Percentiles rank a stretch among this genome's conserved stretches.
Conservation (phyloP, 2,329 filamentous ascomycete species). For the Malbranchea cinnamomea region DNA sequence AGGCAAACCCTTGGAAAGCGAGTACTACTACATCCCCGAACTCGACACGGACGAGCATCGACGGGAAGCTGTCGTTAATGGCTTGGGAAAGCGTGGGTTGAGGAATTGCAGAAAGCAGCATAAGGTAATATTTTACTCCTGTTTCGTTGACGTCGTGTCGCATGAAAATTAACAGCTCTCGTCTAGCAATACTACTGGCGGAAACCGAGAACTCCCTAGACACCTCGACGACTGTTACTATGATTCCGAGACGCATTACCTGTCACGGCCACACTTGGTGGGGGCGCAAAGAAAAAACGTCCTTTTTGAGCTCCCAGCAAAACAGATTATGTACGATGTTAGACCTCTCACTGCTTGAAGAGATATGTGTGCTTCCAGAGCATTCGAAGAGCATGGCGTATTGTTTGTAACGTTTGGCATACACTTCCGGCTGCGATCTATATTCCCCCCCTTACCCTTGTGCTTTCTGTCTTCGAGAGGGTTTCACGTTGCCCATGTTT, state of each 20-base stretch:
- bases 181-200: slow-evolving; percentile 58
- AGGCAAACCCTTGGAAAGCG: slow-evolving; percentile 81
- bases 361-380: too few relatives aligned
- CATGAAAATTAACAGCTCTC: slow-evolving; percentile 12
- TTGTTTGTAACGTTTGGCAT: too few relatives aligned
- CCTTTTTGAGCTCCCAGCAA: too few relatives aligned
- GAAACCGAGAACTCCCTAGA: slow-evolving; percentile 38
- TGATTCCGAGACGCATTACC: slow-evolving; percentile 4
- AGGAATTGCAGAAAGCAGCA: slow-evolving; percentile 87
- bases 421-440: too few relatives aligned
- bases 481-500: too few relatives aligned
- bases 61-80: slow-evolving; percentile 68
- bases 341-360: too few relatives aligned
- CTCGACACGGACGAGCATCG: slow-evolving; percentile 65
- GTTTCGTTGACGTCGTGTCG: slow-evolving; percentile 3
- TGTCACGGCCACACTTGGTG: too few relatives aligned
- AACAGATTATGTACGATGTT: too few relatives aligned
- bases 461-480: too few relatives aligned
- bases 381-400: too few relatives aligned
- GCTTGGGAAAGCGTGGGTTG: slow-evolving; percentile 75
- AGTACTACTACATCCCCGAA: slow-evolving; percentile 93
- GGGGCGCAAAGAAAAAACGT: too few relatives aligned
- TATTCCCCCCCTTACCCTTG: too few relatives aligned
- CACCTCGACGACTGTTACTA: slow-evolving; percentile 11
- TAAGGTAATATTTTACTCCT: slow-evolving; percentile 49